These are phyloP conservation scores for Cyberlindnera samutprakarnensis DNA, from an alignment of 805 yeast genomes.

Conservation along the genomic window DNA sequence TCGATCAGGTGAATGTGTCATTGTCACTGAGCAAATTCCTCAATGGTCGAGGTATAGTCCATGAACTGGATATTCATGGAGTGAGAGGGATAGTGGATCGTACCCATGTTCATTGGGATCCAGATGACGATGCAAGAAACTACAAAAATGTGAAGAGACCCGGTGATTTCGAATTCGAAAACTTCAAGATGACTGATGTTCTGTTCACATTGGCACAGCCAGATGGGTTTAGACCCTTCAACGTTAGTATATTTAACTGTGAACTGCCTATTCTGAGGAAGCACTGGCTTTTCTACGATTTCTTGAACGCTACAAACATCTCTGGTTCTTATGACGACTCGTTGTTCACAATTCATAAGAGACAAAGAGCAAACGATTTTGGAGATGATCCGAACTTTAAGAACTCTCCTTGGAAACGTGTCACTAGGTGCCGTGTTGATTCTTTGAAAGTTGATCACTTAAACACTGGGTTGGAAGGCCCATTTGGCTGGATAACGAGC, in stretches of 20 bases:
- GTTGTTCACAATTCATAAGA: conserved; percentile 81
- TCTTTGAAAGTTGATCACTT: conserved; percentile 81
- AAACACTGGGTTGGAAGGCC: conserved; percentile 86
- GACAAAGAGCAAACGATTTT: conserved; percentile 52
- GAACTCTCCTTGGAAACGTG: conserved; percentile 42
- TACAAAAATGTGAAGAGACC: conserved; percentile 66
- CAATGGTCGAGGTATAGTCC: conserved; percentile 80
- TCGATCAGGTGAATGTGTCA: conserved; percentile 77
- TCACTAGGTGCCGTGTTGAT: conserved; percentile 78
- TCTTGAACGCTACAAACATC: conserved; percentile 73
- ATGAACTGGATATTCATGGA: conserved; percentile 75
- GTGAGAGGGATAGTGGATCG: conserved; percentile 91
- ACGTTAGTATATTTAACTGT: conserved; percentile 82
- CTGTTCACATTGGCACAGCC: conserved; percentile 81
- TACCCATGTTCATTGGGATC: conserved; percentile 76
- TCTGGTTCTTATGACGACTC: conserved; percentile 93
- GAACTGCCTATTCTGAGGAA: conserved; percentile 74
- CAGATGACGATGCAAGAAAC: conserved; percentile 74
- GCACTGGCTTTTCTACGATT: conserved; percentile 90
- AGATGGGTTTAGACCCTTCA: conserved; percentile 69
- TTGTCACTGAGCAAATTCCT: conserved; percentile 82
- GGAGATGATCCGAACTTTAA: conserved; percentile 12
- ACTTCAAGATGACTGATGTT: conserved; percentile 77
- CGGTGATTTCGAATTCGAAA: conserved; percentile 91
- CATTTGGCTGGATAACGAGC: conserved; percentile 93